phyloP scores from a whole-genome alignment of 163 green algal genomes.

The Chlamydomonas reinhardtii region DNA sequence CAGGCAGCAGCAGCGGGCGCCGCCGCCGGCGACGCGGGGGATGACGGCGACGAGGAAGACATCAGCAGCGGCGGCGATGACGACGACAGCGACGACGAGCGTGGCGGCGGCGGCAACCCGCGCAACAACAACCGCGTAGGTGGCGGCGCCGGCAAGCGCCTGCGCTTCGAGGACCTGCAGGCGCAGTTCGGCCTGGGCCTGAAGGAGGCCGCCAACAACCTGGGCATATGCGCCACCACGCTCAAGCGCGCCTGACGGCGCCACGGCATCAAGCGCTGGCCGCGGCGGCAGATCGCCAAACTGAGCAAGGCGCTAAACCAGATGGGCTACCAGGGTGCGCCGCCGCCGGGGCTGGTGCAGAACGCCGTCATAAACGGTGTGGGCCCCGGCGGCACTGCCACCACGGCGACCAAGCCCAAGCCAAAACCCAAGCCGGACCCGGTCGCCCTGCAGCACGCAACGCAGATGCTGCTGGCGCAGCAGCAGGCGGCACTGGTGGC shows the following conservation, averaged over 20 bases:
- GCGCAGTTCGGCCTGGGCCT: slow-evolving; percentile 89
- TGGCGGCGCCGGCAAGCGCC: slow-evolving; percentile 62
- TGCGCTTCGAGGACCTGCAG: slow-evolving; percentile 78
- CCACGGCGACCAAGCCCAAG: slow-evolving; percentile 24
- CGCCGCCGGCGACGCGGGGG: neutral
- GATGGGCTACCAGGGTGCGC: slow-evolving; percentile 66
- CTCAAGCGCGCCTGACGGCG: slow-evolving; percentile 93
- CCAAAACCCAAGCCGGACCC: slow-evolving; percentile 26
- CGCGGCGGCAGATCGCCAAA: slow-evolving; percentile 86
- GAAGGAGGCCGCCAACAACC: slow-evolving; percentile 89
- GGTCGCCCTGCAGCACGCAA: slow-evolving; percentile 14
- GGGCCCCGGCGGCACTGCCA: neutral
- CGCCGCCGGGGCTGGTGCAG: slow-evolving; percentile 49
- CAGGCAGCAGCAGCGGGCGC: neutral
- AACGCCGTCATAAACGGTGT: slow-evolving; percentile 21
- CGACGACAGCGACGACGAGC: slow-evolving; percentile 46
- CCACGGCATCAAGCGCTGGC: slow-evolving; percentile 91
- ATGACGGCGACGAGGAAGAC: slow-evolving; percentile 39
- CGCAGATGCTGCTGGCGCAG: slow-evolving; percentile 41
- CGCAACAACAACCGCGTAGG: slow-evolving; percentile 53
- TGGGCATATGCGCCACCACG: slow-evolving; percentile 95
- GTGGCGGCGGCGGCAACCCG: neutral
- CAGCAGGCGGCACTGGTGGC: slow-evolving; percentile 7
- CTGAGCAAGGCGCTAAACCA: slow-evolving; percentile 72
- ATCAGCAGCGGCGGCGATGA: slow-evolving; percentile 37